phyloP scores from a whole-genome alignment of 2,329 filamentous ascomycete species.

The Exophiala phaeomuriformis region DNA sequence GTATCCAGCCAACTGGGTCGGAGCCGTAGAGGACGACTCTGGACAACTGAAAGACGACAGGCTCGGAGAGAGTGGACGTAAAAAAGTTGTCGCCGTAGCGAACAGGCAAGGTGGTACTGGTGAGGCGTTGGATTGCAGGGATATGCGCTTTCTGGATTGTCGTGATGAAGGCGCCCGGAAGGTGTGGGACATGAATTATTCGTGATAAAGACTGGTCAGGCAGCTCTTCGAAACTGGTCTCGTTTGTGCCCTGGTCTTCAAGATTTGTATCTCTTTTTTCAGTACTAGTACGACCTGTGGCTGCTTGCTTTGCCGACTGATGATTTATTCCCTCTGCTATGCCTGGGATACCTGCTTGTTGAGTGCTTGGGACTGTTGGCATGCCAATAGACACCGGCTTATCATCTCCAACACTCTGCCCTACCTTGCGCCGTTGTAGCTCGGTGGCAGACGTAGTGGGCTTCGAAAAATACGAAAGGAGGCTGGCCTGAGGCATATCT shows the following conservation, averaged over 20 bases:
- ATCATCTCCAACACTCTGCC: not conserved
- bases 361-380: not conserved
- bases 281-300: not conserved
- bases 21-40: conserved; percentile 53
- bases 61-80: conserved; percentile 51
- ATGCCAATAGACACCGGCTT: not conserved
- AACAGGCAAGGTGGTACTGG: conserved; percentile 52
- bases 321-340: not conserved
- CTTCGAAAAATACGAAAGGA: conserved; percentile 19
- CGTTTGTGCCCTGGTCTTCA: not conserved
- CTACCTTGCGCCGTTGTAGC: not conserved
- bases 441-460: conserved; percentile 6
- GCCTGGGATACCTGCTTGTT: not conserved
- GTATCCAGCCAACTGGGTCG: conserved; percentile 40
- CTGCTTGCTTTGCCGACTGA: not conserved
- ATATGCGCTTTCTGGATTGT: conserved; percentile 49
- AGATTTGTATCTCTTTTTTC: not conserved
- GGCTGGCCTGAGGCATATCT: conserved; percentile 18
- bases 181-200: conserved; percentile 29
- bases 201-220: not conserved
- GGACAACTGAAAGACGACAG: conserved; percentile 47
- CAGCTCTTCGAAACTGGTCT: not conserved
- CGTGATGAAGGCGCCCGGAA: conserved; percentile 47
- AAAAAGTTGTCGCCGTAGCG: conserved; percentile 57
- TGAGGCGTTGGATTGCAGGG: conserved; percentile 51